Conservation (phyloP, 1,284 basidiomycete species). For the Sphagnurus paluster region DNA sequence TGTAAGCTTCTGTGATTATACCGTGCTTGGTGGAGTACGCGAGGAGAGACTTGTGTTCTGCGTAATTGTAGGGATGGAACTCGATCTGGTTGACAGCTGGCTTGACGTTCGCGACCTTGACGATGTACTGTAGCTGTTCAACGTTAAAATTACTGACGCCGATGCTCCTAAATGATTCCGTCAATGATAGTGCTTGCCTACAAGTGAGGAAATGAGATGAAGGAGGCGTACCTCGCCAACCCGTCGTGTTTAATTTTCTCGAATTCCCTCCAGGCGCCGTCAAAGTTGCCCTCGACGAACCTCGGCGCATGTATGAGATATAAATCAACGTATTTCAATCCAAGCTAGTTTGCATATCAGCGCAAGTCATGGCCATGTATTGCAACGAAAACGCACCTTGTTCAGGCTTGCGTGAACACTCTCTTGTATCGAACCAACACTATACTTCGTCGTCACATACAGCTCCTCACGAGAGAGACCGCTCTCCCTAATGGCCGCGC, state of each 20-base stretch:
- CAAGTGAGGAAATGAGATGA: not conserved
- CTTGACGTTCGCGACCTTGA: constrained; percentile 57
- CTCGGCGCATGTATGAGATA: constrained; percentile 68
- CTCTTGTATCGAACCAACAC: constrained; percentile 41
- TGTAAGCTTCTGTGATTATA: constrained; percentile 75
- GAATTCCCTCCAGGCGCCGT: constrained; percentile 64
- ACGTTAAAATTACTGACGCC: constrained; percentile 80
- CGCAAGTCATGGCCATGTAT: not conserved
- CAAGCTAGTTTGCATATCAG: constrained; percentile 56
- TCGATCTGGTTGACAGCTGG: constrained; percentile 79
- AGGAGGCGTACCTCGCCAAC: constrained; percentile 48
- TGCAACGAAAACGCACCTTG: constrained; percentile 28
- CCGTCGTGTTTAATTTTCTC: constrained; percentile 65
- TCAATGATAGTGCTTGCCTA: too few species aligned
- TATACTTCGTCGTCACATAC: constrained; percentile 62
- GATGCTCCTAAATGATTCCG: constrained; percentile 74
- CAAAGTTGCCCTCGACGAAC: constrained; percentile 42
- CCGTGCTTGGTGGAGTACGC: constrained; percentile 58
- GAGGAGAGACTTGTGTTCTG: constrained; percentile 51
- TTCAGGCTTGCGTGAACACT: constrained; percentile 33
- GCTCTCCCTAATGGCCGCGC: constrained; percentile 49
- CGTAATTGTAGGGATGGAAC: constrained; percentile 75
- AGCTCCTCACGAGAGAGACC: constrained; percentile 47
- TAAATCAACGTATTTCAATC: constrained; percentile 68
- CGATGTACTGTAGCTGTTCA: constrained; percentile 56